These are phyloP conservation scores for Tardiomyces blankii DNA, from an alignment of 1,139 yeast species.

Conservation along the genomic window DNA sequence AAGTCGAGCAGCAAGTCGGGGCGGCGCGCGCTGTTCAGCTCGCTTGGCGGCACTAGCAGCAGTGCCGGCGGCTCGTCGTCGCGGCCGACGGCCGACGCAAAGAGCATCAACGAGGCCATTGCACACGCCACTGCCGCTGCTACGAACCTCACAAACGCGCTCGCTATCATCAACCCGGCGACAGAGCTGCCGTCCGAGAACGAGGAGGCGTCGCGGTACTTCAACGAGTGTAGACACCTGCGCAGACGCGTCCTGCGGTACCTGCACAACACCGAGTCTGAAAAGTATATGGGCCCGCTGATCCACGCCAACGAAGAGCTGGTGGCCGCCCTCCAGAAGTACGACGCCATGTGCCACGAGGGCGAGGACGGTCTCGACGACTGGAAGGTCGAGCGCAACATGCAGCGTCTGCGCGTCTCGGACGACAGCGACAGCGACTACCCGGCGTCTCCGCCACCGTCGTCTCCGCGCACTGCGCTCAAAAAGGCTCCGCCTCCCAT, in stretches of 20 bases:
- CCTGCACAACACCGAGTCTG: slow-evolving; percentile 59
- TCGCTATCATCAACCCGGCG: slow-evolving; percentile 43
- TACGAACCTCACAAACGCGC: slow-evolving; percentile 56
- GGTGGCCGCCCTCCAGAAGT: slow-evolving; percentile 58
- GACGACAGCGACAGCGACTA: not conserved
- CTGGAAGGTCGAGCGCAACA: not conserved
- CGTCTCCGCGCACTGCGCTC: not conserved
- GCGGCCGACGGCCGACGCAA: not conserved
- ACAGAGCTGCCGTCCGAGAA: slow-evolving; percentile 51
- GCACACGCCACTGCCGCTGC: slow-evolving; percentile 73
- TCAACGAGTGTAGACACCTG: slow-evolving; percentile 63
- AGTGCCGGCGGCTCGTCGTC: not conserved
- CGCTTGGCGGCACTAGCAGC: not conserved
- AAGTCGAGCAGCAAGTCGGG: slow-evolving; percentile 7
- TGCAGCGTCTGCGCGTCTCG: not conserved
- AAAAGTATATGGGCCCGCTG: slow-evolving; percentile 75
- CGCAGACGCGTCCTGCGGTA: slow-evolving; percentile 72
- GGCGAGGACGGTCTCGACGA: not conserved
- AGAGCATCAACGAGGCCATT: slow-evolving; percentile 5
- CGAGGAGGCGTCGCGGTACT: slow-evolving; percentile 44
- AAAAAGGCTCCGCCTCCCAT: not conserved
- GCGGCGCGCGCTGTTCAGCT: slow-evolving; percentile 3
- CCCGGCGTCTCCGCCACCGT: not conserved
- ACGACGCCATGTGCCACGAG: slow-evolving; percentile 32
- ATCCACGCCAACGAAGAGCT: slow-evolving; percentile 84